A percentile compares a stretch with the other conserved stretches of the same genome.
Evolutionary conservation across 805 yeast genomes (phyloP).

Genomic region (Yamadazyma takamatsuzukensis): DNA sequence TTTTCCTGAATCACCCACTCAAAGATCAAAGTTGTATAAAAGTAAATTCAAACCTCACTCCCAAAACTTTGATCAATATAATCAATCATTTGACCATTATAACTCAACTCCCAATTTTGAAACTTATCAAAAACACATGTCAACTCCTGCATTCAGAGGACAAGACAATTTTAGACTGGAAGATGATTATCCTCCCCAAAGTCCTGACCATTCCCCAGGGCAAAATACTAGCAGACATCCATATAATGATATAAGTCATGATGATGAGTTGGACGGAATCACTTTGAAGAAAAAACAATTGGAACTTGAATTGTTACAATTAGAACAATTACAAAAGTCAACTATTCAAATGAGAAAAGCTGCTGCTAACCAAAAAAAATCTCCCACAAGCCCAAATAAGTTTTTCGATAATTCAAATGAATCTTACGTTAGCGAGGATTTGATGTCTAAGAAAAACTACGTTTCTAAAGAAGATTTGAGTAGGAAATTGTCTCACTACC

Average conservation of each 20-base stretch:
- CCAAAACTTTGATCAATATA: conserved; percentile 9
- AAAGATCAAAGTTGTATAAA: conserved; percentile 3
- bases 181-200: too few relatives aligned
- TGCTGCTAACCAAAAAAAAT: conserved; percentile 1
- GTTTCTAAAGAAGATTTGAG: conserved; percentile 34
- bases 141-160: too few relatives aligned
- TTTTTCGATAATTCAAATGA: conserved; percentile 18
- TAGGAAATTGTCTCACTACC: conserved; percentile 23
- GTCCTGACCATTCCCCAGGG: conserved; percentile 17
- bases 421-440: conserved; percentile 33
- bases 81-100: too few relatives aligned
- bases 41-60: conserved; percentile 17
- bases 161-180: too few relatives aligned
- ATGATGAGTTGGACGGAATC: conserved; percentile 27
- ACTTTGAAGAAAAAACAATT: conserved; percentile 34
- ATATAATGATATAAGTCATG: conserved; percentile 2
- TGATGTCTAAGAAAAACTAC: conserved; percentile 26
- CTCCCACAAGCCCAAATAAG: conserved; percentile 8
- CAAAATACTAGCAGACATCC: conserved; percentile 3
- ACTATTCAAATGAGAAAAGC: conserved; percentile 9
- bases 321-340: conserved; percentile 13
- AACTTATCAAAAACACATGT: too few relatives aligned
- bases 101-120: conserved; percentile 13
- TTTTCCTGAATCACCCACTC: conserved; percentile 9
- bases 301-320: conserved; percentile 34